Evolutionary conservation across 495 filamentous ascomycete genomes (phyloP), one percentile per base, ranked within the genome.

Genomic region (Pyronema omphalodes): DNA sequence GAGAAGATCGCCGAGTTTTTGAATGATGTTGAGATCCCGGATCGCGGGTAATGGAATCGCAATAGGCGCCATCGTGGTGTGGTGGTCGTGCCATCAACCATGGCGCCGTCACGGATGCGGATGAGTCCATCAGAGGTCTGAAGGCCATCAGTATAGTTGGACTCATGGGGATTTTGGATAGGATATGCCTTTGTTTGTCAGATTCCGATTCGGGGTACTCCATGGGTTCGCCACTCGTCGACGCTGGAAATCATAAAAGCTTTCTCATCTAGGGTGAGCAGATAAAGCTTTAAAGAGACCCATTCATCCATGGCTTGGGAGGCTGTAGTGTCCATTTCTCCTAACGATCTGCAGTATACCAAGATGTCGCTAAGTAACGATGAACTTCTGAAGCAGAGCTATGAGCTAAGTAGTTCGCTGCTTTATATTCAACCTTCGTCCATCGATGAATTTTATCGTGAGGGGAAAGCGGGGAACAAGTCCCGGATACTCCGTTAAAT

Each of bases 81-180:
- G 19, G 62, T 62, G 15, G 63, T 65, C 36, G 63, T 65, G 9
- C 63, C 63, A 44, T 65, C 63, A 3, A 65, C 63, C 62, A 65
- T 65, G 6, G 62, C 65, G 12, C 62, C 63, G 8, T 62, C 63
- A 40, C 63, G 59, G 15, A 60, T 55, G 12, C 63, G 62, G 37
- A 65, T 59, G 51, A 62, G 63, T 29, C 63, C 63, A 59, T 65
- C 63, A 40, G 63, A 63, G 23, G 63, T 60, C 62, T 65, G 35
- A 15, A 51, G 46, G 5, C 46, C 3, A 29, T 48, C 14, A 29
- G 44, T 48, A 11, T 29, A 9, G 19, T 15, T 15, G 44, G 3
- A 18, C 9, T 29, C 44, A 2, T 1, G 19, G 19, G 19, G 11
- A 43, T 43, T 51, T 51, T 12, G 5, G 23, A 36, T 29, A 4